Base-by-base conservation (phyloP, 371 early-diverging fungal species). In the Cokeromyces recurvatus region DNA sequence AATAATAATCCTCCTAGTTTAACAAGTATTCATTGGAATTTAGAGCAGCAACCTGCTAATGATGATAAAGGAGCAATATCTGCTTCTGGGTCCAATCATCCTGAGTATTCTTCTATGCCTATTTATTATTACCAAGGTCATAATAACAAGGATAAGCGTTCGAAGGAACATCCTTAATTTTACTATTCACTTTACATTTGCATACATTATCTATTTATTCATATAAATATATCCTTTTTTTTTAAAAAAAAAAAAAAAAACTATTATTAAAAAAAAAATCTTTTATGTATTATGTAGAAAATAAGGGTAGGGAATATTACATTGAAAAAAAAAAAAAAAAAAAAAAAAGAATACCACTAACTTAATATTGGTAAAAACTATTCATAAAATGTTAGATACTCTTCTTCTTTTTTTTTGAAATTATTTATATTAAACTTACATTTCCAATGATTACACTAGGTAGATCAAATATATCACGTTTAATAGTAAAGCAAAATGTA, bases 401-500 rank as follows among this genome's bases (percentile, higher is more conserved):
- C 1, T 17, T 17, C 1, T 1, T n/a, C n/a, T n/a, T n/a, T n/a
- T n/a, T n/a, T n/a, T n/a, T n/a, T n/a, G n/a, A n/a, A n/a, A n/a
- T n/a, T n/a, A n/a, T n/a, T n/a, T n/a, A n/a, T n/a, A n/a, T n/a
- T n/a, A n/a, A 6, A 55, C 66, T 55, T 64, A 72, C 73, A 59
- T 89, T 87, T 38, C 90, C 91, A 22, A 90, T 79, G 51, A 90
- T 82, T 32, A 85, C 89, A 57, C 91, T 70, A 3, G 94, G 93
- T 25, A 92, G 79, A 64, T 92, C 93, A 77, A 94, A 92, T 40
- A 92, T 87, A 57, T 93, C 94, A 24, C 91, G 74, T 62, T 90
- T 91, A 69, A 94, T 90, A 12, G 93, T 93, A 55, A 92, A 92
- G 57, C 92, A 91, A 57, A 91, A 90, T 2, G 91, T 82, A 58